These are phyloP conservation scores for Musa balbisiana DNA, from an alignment of 202 grass and related monocot genomes.

Conservation along the genomic window DNA sequence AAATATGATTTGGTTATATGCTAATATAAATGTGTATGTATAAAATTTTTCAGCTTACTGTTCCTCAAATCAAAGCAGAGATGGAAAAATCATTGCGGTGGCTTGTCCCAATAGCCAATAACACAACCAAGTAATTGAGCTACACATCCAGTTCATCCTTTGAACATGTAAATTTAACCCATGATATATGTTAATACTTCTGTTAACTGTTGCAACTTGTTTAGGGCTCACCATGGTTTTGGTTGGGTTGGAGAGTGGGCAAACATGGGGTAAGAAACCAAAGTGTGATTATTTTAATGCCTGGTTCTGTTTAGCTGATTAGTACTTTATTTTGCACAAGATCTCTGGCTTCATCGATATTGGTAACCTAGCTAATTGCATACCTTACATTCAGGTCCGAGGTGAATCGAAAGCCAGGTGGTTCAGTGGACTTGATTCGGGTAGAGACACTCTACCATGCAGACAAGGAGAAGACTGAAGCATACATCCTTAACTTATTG, in stretches of 20 bases:
- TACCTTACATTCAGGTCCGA: conserved; percentile 31
- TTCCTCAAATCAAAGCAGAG: conserved; percentile 48
- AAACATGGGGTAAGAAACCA: conserved; percentile 51
- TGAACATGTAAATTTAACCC: background rate
- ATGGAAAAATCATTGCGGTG: conserved; percentile 79
- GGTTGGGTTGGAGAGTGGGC: conserved; percentile 96
- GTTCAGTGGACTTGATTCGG: conserved; percentile 16
- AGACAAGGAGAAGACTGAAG: conserved; percentile 18
- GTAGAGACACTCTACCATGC: conserved; percentile 15
- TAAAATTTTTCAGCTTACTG: conserved; percentile 34
- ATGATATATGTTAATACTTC: conserved; percentile 3
- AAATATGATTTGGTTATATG: background rate
- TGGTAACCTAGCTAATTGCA: background rate
- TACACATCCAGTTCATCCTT: background rate
- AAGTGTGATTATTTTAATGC: background rate
- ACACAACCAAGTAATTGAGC: conserved; percentile 55
- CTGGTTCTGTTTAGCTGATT: background rate
- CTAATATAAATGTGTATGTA: background rate
- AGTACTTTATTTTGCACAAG: background rate
- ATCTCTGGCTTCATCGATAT: background rate
- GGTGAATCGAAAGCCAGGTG: conserved; percentile 13
- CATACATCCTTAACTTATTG: conserved; percentile 1
- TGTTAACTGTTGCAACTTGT: conserved; percentile 19
- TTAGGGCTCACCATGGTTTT: conserved; percentile 82
- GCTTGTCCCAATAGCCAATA: conserved; percentile 69